Percentiles rank a stretch among this genome's conserved stretches.
These are phyloP conservation scores for Stagonosporopsis cucurbitacearum DNA, from an alignment of 2,329 filamentous ascomycete species.

Conservation along the genomic window DNA sequence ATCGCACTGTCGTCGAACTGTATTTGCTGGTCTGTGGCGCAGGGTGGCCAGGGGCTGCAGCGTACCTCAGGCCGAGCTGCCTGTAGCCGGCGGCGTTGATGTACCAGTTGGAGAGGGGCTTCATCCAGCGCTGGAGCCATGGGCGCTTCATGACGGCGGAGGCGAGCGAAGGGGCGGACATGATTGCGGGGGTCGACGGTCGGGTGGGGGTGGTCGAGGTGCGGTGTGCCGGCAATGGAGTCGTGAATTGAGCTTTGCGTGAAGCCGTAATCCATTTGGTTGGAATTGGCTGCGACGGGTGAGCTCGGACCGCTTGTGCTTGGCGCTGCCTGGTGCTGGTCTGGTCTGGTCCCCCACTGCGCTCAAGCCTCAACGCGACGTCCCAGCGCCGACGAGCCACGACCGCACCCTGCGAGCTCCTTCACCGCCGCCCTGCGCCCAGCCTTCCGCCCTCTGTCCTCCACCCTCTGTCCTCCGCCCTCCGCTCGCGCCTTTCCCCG, in stretches of 20 bases:
- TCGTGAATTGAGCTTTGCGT: not conserved
- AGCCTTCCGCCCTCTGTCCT: constrained; percentile 1
- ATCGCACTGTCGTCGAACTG: not conserved
- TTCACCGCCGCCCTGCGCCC: constrained; percentile 10
- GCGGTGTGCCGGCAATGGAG: constrained; percentile 37
- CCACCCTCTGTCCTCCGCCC: not conserved
- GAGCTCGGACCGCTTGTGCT: not conserved
- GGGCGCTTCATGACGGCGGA: constrained; percentile 82
- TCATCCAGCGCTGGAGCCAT: constrained; percentile 80
- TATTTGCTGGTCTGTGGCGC: not conserved
- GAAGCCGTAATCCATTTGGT: constrained; percentile 5
- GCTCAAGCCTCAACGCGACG: constrained; percentile 8
- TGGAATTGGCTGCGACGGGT: constrained; percentile 11
- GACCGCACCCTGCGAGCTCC: constrained; percentile 5
- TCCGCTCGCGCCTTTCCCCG: constrained; percentile 9
- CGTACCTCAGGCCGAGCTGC: constrained; percentile 87
- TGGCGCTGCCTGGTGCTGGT: constrained; percentile 9
- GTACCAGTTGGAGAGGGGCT: constrained; percentile 89
- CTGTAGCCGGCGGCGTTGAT: constrained; percentile 87
- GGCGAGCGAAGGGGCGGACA: constrained; percentile 76
- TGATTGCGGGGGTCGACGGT: constrained; percentile 50
- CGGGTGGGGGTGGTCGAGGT: constrained; percentile 28
- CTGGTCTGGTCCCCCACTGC: constrained; percentile 10
- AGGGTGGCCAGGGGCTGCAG: constrained; percentile 3
- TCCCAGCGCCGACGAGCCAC: constrained; percentile 8